Evolutionary conservation across 2,329 filamentous ascomycete species (phyloP).

Genomic region (Alternaria arbusti): DNA sequence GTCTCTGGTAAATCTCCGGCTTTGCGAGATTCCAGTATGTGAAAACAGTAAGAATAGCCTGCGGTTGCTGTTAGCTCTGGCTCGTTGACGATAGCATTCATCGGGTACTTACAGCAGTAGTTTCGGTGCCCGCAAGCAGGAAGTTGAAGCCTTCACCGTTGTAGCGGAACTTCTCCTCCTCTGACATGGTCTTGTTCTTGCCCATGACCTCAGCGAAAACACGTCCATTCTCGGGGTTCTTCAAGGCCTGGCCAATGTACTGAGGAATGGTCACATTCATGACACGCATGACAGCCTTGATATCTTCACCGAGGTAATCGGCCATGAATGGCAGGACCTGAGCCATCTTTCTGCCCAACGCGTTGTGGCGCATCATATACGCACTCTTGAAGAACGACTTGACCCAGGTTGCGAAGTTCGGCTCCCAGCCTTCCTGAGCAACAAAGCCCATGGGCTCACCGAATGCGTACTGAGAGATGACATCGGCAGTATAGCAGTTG

Average conservation of each 20-base stretch:
- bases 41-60: slow-evolving; percentile 40
- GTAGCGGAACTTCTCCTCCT: slow-evolving; percentile 32
- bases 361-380: slow-evolving; percentile 38
- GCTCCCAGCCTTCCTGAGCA: slow-evolving; percentile 36
- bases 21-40: slow-evolving; percentile 45
- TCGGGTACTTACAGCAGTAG: slow-evolving; percentile 27
- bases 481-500: slow-evolving; percentile 36
- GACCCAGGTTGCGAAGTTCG: slow-evolving; percentile 35
- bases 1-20: slow-evolving; percentile 24
- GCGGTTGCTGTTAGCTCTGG: slow-evolving; percentile 21
- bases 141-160: slow-evolving; percentile 36
- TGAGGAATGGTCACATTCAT: slow-evolving; percentile 35
- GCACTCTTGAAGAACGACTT: slow-evolving; percentile 35
- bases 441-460: slow-evolving; percentile 37
- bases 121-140: slow-evolving; percentile 32
- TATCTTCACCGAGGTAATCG: slow-evolving; percentile 34
- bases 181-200: slow-evolving; percentile 24
- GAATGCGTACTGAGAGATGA: slow-evolving; percentile 35
- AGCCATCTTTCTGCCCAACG: slow-evolving; percentile 28
- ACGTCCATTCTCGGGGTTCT: slow-evolving; percentile 32
- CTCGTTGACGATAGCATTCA: not conserved
- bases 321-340: slow-evolving; percentile 34
- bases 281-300: slow-evolving; percentile 31
- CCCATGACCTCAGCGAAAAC: slow-evolving; percentile 31
- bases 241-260: slow-evolving; percentile 31